These are phyloP conservation scores for Exophiala aquamarina DNA, from an alignment of 2,329 filamentous ascomycete species.

Conservation along the genomic window DNA sequence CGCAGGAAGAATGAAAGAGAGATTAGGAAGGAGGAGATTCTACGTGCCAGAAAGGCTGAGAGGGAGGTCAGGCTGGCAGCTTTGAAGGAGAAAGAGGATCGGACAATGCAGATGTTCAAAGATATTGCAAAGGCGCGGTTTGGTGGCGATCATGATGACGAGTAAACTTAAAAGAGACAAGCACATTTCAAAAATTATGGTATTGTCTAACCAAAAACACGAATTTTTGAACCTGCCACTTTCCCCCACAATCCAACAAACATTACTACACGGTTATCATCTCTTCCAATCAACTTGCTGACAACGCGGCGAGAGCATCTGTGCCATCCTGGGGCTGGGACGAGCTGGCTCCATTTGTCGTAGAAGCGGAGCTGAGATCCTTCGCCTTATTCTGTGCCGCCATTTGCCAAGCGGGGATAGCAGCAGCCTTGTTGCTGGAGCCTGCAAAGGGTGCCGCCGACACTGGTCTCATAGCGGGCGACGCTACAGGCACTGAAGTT, in stretches of 20 bases:
- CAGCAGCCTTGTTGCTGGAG: constrained; percentile 58
- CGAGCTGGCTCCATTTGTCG: constrained; percentile 3
- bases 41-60: constrained; percentile 73
- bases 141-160: constrained; percentile 44
- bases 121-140: constrained; percentile 77
- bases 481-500: constrained; percentile 10
- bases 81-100: constrained; percentile 75
- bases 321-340: constrained; percentile 24
- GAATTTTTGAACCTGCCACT: neutral
- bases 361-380: constrained; percentile 12
- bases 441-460: constrained; percentile 14
- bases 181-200: no score
- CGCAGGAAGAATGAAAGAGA: constrained; percentile 81
- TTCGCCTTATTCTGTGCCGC: constrained; percentile 56
- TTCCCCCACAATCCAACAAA: neutral
- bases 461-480: constrained; percentile 12
- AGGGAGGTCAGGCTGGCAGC: constrained; percentile 72
- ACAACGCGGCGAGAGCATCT: constrained; percentile 28
- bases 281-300: constrained; percentile 16
- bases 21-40: constrained; percentile 75
- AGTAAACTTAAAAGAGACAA: no score
- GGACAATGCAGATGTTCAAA: constrained; percentile 78
- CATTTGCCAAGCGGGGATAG: constrained; percentile 80
- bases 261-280: neutral
- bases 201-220: no score